A percentile compares a stretch with the other conserved stretches of the same genome.
Evolutionary conservation across 768 basidiomycete species (phyloP).

Genomic region (Candolleomyces aberdarensis): DNA sequence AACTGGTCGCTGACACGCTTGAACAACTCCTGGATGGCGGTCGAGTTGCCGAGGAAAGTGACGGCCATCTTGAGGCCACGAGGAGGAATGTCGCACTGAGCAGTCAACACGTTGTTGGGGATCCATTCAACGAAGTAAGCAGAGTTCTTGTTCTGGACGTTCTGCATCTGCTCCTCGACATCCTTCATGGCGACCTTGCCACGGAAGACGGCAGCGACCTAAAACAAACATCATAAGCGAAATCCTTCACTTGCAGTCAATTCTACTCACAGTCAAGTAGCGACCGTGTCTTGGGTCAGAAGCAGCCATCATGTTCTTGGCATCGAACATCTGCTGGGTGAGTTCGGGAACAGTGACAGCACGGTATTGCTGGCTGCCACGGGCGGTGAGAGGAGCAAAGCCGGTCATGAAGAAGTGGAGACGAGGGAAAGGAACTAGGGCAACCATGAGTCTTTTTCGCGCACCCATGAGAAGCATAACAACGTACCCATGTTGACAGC

Average conservation of each 20-base stretch:
- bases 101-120: constrained; percentile 97
- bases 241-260: too few relatives aligned
- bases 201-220: constrained; percentile 87
- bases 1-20: constrained; percentile 98
- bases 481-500: constrained; percentile 98
- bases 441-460: neutral
- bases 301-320: constrained; percentile 99
- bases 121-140: constrained; percentile 99
- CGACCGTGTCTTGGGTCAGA: constrained; percentile 95
- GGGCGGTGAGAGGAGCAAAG: constrained; percentile 90
- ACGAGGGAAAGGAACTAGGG: constrained; percentile 92
- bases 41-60: constrained; percentile 97
- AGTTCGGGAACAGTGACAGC: constrained; percentile 97
- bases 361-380: constrained; percentile 93
- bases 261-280: constrained; percentile 77
- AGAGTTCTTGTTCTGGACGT: constrained; percentile 96
- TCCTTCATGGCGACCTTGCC: constrained; percentile 99
- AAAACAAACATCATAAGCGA: too few relatives aligned
- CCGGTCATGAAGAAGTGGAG: constrained; percentile 99
- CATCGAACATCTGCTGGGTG: constrained; percentile 99
- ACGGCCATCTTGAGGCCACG: constrained; percentile 95
- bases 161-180: constrained; percentile 98
- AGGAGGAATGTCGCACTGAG: constrained; percentile 97
- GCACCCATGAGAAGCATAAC: neutral
- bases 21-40: constrained; percentile 97